phyloP scores from a whole-genome alignment of 1,139 yeast species.

The Lodderomyces orthopsilosis region DNA sequence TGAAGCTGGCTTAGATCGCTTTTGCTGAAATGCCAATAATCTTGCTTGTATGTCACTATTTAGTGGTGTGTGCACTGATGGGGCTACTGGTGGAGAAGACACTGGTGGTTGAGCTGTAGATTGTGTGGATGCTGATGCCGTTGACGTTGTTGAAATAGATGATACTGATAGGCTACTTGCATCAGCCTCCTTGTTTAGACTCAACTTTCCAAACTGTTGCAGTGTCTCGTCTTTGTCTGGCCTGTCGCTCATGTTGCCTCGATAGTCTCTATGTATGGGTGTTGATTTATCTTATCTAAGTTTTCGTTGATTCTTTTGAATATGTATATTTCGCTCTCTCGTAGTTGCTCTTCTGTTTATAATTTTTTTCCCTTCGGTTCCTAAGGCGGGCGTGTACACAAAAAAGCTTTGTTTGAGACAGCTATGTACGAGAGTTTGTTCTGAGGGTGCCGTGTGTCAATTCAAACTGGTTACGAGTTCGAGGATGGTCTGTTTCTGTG shows the following conservation, averaged over 20 bases:
- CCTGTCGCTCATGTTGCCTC: not conserved
- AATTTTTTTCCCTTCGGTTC: no score
- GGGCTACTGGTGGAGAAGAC: slow-evolving; percentile 5
- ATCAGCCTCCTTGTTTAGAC: not conserved
- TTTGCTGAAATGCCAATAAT: slow-evolving; percentile 70
- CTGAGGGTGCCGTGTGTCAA: no score
- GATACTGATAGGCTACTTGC: not conserved
- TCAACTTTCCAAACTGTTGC: not conserved
- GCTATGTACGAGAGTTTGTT: no score
- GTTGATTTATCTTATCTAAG: not conserved
- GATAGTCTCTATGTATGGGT: not conserved
- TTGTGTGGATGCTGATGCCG: slow-evolving; percentile 2
- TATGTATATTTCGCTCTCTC: no score
- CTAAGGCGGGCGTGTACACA: no score
- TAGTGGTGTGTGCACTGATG: slow-evolving; percentile 25
- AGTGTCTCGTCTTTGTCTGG: not conserved
- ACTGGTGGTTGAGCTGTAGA: slow-evolving; percentile 5
- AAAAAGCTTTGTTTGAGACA: no score
- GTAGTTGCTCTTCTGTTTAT: no score
- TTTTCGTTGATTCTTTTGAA: no score
- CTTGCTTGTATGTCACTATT: slow-evolving; percentile 75
- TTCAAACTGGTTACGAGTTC: no score
- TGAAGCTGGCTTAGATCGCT: slow-evolving; percentile 38
- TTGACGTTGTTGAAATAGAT: not conserved
- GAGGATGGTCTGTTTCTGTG: no score